Conservation (phyloP, 495 filamentous ascomycete species). For the Lasiosphaeria hispida region DNA sequence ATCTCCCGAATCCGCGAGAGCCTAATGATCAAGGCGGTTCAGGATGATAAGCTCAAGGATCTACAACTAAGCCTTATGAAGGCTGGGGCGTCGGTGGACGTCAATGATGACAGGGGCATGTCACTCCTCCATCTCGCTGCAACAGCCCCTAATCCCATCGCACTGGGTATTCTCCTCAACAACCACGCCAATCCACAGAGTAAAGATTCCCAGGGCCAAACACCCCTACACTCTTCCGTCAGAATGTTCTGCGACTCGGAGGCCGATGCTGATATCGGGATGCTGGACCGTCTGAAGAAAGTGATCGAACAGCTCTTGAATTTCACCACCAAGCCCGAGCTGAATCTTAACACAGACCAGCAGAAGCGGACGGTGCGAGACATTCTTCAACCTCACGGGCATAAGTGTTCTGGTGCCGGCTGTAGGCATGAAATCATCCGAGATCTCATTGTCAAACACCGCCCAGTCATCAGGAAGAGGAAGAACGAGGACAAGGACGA, state of each 20-base stretch:
- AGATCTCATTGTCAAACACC: neutral
- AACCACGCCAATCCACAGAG: neutral
- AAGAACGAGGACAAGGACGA: neutral
- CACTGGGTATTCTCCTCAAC: neutral
- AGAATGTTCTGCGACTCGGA: neutral
- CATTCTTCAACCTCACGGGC: neutral
- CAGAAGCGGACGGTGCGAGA: neutral
- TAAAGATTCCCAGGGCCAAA: neutral
- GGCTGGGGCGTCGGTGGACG: neutral
- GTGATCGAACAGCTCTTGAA: neutral
- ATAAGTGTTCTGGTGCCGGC: neutral
- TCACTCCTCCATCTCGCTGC: neutral
- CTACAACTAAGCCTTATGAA: neutral
- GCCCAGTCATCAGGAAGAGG: neutral
- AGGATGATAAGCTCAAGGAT: neutral
- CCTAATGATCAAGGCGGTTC: neutral
- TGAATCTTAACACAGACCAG: neutral
- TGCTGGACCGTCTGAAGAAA: neutral
- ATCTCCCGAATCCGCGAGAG: neutral
- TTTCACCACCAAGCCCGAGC: constrained; percentile 4
- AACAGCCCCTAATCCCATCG: neutral
- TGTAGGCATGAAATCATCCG: neutral
- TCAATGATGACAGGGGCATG: neutral
- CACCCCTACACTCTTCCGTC: constrained; percentile 3
- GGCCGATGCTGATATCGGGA: neutral